These are phyloP conservation scores for Rubroboletus pulcherrimus DNA, from an alignment of 768 basidiomycete species.

Conservation along the genomic window DNA sequence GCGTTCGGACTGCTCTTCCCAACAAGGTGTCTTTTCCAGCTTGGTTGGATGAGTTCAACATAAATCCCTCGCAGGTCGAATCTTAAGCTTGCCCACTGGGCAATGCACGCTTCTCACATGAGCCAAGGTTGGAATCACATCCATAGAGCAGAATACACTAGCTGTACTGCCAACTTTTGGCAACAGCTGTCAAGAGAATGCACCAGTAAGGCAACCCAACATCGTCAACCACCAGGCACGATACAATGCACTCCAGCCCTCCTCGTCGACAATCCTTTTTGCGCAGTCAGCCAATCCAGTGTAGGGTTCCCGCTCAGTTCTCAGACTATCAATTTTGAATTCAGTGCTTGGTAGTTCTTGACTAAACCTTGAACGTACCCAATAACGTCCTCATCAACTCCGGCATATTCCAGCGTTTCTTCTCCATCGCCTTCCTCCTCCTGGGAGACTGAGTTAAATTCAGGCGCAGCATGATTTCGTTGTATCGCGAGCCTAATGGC, in stretches of 20 bases:
- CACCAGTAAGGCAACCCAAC: constrained; percentile 55
- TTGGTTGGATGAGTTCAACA: too few relatives aligned
- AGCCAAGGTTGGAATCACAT: background rate
- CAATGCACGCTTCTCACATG: background rate
- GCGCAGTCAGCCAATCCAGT: constrained; percentile 69
- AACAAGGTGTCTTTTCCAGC: too few relatives aligned
- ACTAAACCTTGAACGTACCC: constrained; percentile 45
- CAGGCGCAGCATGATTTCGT: constrained; percentile 74
- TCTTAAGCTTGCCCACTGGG: too few relatives aligned
- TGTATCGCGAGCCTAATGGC: constrained; percentile 77
- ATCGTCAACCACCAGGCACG: constrained; percentile 86
- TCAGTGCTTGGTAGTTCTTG: background rate
- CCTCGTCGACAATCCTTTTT: constrained; percentile 74
- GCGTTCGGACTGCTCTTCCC: too few relatives aligned
- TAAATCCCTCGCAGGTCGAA: too few relatives aligned
- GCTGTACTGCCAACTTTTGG: background rate
- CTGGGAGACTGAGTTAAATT: constrained; percentile 70
- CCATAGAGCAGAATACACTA: background rate
- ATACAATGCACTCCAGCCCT: constrained; percentile 69
- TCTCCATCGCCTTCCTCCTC: constrained; percentile 67
- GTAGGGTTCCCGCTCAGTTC: constrained; percentile 79
- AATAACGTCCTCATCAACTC: constrained; percentile 78
- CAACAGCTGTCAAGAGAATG: constrained; percentile 32
- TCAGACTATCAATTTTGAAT: constrained; percentile 42
- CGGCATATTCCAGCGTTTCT: constrained; percentile 58